These are phyloP conservation scores for Thymus mandschuricus DNA, from an alignment of 257 asterid genomes.

Conservation along the genomic window DNA sequence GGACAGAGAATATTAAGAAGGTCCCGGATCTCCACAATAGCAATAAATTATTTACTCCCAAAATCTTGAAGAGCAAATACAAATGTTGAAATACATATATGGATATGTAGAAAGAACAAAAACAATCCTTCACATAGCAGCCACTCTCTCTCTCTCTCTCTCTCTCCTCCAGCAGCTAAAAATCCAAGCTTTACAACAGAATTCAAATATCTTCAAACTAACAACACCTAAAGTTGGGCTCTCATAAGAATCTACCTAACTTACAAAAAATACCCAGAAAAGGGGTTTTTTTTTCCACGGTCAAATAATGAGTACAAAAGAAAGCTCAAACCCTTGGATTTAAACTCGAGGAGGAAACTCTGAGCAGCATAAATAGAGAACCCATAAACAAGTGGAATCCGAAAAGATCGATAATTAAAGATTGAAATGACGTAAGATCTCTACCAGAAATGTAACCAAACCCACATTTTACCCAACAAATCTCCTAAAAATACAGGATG, in stretches of 20 bases:
- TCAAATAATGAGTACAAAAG: slow-evolving; percentile 17
- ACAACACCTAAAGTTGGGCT: slow-evolving; percentile 34
- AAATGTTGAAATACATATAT: not conserved
- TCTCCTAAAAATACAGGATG: slow-evolving; percentile 30
- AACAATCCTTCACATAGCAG: slow-evolving; percentile 27
- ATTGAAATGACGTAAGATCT: slow-evolving; percentile 54
- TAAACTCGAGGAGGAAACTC: slow-evolving; percentile 20
- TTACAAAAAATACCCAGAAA: slow-evolving; percentile 11
- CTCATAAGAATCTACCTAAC: slow-evolving; percentile 2
- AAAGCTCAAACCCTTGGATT: slow-evolving; percentile 29
- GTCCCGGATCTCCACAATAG: slow-evolving; percentile 95
- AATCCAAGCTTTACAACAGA: slow-evolving; percentile 31
- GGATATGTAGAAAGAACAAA: not conserved
- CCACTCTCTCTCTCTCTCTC: slow-evolving; percentile 24
- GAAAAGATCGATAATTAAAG: slow-evolving; percentile 29
- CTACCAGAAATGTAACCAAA: slow-evolving; percentile 53
- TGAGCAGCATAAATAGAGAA: slow-evolving; percentile 34
- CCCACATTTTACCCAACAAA: slow-evolving; percentile 51
- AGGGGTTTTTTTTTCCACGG: slow-evolving; percentile 20
- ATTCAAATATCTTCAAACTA: slow-evolving; percentile 29
- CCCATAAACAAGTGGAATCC: slow-evolving; percentile 14
- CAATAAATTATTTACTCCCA: slow-evolving; percentile 40
- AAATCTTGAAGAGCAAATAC: slow-evolving; percentile 25
- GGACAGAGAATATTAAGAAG: slow-evolving; percentile 78
- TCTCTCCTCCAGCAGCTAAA: slow-evolving; percentile 25